Evolutionary conservation across 305 asterid genomes (phyloP).

Genomic region (Fraxinus platypoda): DNA sequence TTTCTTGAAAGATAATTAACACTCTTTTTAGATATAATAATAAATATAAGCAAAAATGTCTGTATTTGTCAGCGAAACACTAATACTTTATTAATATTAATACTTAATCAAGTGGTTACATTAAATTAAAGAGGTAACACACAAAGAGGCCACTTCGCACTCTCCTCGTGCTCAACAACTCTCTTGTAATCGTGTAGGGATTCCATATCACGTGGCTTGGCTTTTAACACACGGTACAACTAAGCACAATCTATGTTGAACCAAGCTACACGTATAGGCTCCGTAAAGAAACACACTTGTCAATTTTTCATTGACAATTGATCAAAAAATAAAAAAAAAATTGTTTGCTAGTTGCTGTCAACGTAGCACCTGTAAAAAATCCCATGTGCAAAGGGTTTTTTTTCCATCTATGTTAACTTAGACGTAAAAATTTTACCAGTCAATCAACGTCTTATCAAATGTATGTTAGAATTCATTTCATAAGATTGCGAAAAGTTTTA

Average conservation of each 20-base stretch:
- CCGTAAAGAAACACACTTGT: too few relatives aligned
- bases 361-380: neutral
- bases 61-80: neutral
- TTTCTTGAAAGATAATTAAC: neutral
- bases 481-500: neutral
- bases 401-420: neutral
- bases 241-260: neutral
- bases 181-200: slow-evolving; percentile 26
- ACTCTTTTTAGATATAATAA: neutral
- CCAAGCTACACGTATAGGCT: too few relatives aligned
- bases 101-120: neutral
- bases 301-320: too few relatives aligned
- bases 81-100: neutral
- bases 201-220: slow-evolving; percentile 55
- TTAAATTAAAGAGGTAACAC: neutral
- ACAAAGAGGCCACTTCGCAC: slow-evolving; percentile 15
- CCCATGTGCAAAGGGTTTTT: too few relatives aligned
- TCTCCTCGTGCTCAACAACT: slow-evolving; percentile 28
- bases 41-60: neutral
- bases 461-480: neutral
- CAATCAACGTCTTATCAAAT: neutral
- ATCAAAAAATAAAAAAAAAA: too few relatives aligned
- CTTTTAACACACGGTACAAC: slow-evolving; percentile 28
- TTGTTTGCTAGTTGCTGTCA: too few relatives aligned
- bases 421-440: neutral